Conservation (phyloP, 2,329 filamentous ascomycete genomes). For the Phyllosticta citriasiana region DNA sequence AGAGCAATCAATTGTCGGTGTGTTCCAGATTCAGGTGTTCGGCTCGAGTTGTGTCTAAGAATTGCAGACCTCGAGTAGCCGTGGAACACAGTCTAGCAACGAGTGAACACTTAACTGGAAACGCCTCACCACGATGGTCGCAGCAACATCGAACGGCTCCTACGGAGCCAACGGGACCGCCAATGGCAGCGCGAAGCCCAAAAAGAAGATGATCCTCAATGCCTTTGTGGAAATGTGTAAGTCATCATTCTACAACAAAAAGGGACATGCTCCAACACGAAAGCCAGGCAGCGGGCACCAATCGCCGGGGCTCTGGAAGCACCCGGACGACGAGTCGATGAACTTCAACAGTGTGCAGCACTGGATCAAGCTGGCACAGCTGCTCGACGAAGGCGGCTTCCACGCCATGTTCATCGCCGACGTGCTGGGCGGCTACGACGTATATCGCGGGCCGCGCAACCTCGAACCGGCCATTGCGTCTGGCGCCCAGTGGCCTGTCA, state of each 20-base stretch:
- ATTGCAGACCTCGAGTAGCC: not conserved
- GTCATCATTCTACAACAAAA: not conserved
- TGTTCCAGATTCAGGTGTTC: no score
- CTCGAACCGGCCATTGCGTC: constrained; percentile 50
- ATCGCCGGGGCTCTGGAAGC: constrained; percentile 51
- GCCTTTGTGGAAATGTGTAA: constrained; percentile 30
- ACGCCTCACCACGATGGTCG: not conserved
- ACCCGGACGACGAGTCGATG: constrained; percentile 43
- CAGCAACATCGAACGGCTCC: constrained; percentile 2
- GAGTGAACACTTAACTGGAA: no score
- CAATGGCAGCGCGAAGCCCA: constrained; percentile 12
- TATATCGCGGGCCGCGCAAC: constrained; percentile 49
- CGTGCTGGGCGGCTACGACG: constrained; percentile 55
- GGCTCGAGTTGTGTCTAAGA: not conserved
- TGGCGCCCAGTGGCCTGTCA: constrained; percentile 62
- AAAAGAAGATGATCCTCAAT: constrained; percentile 32
- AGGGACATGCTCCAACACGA: not conserved
- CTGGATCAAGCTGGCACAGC: constrained; percentile 29
- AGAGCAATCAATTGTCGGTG: not conserved
- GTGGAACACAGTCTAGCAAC: no score
- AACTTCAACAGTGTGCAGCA: constrained; percentile 38
- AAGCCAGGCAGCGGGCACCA: constrained; percentile 10
- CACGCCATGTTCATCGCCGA: constrained; percentile 34
- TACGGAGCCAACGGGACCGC: not conserved
- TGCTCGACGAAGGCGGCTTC: constrained; percentile 29